phyloP scores from a whole-genome alignment of 495 filamentous ascomycete genomes.

The Talaromyces borbonicus region DNA sequence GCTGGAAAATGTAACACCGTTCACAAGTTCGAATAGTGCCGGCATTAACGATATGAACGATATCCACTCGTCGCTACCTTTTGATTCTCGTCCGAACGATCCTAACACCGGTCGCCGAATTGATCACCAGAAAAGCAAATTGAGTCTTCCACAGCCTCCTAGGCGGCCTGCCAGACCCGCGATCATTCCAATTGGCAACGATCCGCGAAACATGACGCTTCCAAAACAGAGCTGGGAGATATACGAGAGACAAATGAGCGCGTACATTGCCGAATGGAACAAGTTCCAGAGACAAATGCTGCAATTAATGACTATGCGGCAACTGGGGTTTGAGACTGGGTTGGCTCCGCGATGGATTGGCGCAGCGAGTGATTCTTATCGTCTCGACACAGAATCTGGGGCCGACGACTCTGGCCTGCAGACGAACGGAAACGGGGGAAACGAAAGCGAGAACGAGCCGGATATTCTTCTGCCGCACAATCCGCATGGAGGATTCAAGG shows the following conservation, averaged over 20 bases:
- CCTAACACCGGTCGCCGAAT: conserved; percentile 15
- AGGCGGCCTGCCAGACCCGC: conserved; percentile 36
- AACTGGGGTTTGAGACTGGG: conserved; percentile 39
- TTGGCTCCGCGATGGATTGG: conserved; percentile 48
- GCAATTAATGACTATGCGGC: conserved; percentile 55
- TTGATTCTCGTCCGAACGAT: conserved; percentile 49
- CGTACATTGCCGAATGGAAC: conserved; percentile 63
- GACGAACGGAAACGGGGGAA: conserved; percentile 7
- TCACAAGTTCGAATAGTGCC: conserved; percentile 42
- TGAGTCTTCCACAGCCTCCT: conserved; percentile 55
- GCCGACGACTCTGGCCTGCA: conserved; percentile 11
- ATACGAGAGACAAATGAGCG: conserved; percentile 52
- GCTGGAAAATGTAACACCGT: conserved; percentile 57
- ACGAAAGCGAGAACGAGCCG: conserved; percentile 15
- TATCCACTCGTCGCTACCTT: conserved; percentile 59
- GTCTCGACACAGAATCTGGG: conserved; percentile 17
- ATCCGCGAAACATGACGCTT: conserved; percentile 20
- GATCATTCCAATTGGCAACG: conserved; percentile 11
- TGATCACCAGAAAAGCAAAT: conserved; percentile 24
- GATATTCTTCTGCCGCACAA: conserved; percentile 21
- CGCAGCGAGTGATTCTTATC: conserved; percentile 38
- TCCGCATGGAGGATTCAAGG: conserved; percentile 36
- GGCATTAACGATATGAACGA: conserved; percentile 56
- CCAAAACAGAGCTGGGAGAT: conserved; percentile 41
- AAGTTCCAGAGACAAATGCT: conserved; percentile 55